Percentiles rank a stretch among this genome's conserved stretches.
Evolutionary conservation across 2,329 filamentous ascomycete genomes (phyloP).

Genomic region (Didymosphaeria variabile): DNA sequence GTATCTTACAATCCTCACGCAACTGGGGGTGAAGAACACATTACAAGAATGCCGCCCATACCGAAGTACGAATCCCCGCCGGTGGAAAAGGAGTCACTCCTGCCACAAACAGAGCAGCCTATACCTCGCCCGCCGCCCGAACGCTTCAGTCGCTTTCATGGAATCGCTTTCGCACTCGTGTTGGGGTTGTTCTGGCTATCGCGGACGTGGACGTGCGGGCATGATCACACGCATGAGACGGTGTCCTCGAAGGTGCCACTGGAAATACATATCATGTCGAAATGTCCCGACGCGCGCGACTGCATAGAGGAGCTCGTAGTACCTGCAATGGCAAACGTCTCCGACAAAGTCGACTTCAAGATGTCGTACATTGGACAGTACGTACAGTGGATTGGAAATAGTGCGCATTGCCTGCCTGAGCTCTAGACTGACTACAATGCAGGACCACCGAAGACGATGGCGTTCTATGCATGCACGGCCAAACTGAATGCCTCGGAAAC

Average conservation of each 20-base stretch:
- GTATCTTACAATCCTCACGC: too few relatives aligned
- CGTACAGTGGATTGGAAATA: conserved; percentile 33
- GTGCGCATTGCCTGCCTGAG: background rate
- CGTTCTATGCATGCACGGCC: conserved; percentile 88
- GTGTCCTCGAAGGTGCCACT: conserved; percentile 73
- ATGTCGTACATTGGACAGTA: conserved; percentile 89
- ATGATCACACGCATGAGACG: conserved; percentile 32
- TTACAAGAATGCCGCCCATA: background rate
- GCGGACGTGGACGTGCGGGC: conserved; percentile 36
- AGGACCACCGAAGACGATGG: conserved; percentile 76
- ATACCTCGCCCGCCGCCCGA: conserved; percentile 31
- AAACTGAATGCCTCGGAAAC: conserved; percentile 90
- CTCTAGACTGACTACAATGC: background rate
- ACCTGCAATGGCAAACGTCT: conserved; percentile 83
- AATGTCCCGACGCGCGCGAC: conserved; percentile 90
- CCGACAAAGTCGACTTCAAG: conserved; percentile 87
- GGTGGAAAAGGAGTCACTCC: conserved; percentile 45
- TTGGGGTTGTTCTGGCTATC: conserved; percentile 45
- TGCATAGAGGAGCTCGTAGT: conserved; percentile 83
- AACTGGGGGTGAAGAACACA: conserved; percentile 1
- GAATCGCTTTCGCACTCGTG: conserved; percentile 35
- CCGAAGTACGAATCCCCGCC: conserved; percentile 14
- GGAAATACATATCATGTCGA: conserved; percentile 93
- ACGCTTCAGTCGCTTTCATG: conserved; percentile 36
- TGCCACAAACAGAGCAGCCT: conserved; percentile 32